Percentiles rank a stretch among this genome's conserved stretches.
Evolutionary conservation across 2,329 filamentous ascomycete genomes (phyloP).

Genomic region (Microcyclosporella mali): DNA sequence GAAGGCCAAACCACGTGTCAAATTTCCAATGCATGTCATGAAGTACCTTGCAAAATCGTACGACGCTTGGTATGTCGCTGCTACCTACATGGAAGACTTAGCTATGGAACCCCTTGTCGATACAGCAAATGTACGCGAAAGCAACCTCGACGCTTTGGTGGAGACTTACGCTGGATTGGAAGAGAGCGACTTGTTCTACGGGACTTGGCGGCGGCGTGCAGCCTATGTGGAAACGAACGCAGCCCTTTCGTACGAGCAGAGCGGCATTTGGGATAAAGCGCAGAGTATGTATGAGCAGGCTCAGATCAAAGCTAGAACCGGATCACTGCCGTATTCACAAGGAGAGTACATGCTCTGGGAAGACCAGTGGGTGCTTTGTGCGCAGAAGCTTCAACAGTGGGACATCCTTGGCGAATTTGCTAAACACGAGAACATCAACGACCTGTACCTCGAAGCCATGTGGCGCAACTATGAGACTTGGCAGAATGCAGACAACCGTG

Average conservation of each 20-base stretch:
- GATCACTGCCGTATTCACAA: conserved; percentile 91
- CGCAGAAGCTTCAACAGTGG: conserved; percentile 98
- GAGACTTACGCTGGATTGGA: conserved; percentile 85
- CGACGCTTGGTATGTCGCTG: conserved; percentile 93
- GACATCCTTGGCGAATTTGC: conserved; percentile 96
- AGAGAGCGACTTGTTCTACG: conserved; percentile 96
- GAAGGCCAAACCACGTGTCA: conserved; percentile 77
- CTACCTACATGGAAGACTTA: conserved; percentile 82
- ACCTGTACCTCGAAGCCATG: conserved; percentile 86
- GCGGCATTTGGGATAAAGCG: conserved; percentile 98
- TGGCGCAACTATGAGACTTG: conserved; percentile 96
- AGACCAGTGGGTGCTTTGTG: conserved; percentile 96
- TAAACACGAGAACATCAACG: conserved; percentile 97
- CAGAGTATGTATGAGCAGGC: conserved; percentile 95
- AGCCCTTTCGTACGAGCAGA: conserved; percentile 94
- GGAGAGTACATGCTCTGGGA: conserved; percentile 99
- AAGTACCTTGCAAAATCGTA: conserved; percentile 93
- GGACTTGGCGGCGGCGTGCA: conserved; percentile 89
- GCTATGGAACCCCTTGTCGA: conserved; percentile 80
- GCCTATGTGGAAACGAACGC: conserved; percentile 98
- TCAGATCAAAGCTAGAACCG: conserved; percentile 93
- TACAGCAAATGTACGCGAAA: conserved; percentile 78
- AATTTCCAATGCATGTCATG: conserved; percentile 89
- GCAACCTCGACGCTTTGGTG: conserved; percentile 90
- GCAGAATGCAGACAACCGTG: conserved; percentile 77